A percentile compares a stretch with the other conserved stretches of the same genome.
phyloP scores from a whole-genome alignment of 2,329 filamentous ascomycete genomes.

The Neonectria magnoliae region DNA sequence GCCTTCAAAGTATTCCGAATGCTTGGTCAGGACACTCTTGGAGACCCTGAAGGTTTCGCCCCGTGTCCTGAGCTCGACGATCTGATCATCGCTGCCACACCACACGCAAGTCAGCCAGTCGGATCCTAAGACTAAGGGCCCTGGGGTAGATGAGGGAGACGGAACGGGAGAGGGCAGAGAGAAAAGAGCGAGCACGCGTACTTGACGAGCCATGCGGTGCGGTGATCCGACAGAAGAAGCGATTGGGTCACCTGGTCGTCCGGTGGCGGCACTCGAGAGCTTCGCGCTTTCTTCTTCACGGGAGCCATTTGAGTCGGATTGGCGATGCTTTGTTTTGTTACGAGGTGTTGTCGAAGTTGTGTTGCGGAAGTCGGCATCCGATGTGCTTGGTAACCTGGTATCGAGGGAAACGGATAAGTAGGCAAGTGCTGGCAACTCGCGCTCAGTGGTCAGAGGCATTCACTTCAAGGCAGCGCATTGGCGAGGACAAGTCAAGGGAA shows the following conservation, averaged over 20 bases:
- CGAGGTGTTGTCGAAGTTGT: not conserved
- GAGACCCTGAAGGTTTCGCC: constrained; percentile 45
- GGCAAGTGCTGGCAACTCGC: not conserved
- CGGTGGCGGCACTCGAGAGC: constrained; percentile 15
- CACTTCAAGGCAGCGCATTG: not conserved
- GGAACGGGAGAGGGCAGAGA: constrained; percentile 12
- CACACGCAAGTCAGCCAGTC: not conserved
- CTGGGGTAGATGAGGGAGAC: not conserved
- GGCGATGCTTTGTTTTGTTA: not conserved
- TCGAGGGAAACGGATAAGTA: not conserved
- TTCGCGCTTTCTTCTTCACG: constrained; percentile 38
- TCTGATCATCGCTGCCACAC: constrained; percentile 43
- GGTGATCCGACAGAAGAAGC: constrained; percentile 44
- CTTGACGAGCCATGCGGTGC: constrained; percentile 49
- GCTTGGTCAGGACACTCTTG: constrained; percentile 43
- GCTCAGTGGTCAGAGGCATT: not conserved
- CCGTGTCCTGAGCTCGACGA: constrained; percentile 43
- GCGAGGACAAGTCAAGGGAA: not conserved
- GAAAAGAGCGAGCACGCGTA: constrained; percentile 33
- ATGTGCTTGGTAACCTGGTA: not conserved
- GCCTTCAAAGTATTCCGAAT: constrained; percentile 49
- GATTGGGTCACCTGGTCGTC: constrained; percentile 37
- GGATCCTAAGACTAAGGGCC: not conserved
- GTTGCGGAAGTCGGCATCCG: constrained; percentile 1
- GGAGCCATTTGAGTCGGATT: constrained; percentile 34